phyloP scores from a whole-genome alignment of 371 early-diverging fungal species.

The Syncephalastrum monosporum region DNA sequence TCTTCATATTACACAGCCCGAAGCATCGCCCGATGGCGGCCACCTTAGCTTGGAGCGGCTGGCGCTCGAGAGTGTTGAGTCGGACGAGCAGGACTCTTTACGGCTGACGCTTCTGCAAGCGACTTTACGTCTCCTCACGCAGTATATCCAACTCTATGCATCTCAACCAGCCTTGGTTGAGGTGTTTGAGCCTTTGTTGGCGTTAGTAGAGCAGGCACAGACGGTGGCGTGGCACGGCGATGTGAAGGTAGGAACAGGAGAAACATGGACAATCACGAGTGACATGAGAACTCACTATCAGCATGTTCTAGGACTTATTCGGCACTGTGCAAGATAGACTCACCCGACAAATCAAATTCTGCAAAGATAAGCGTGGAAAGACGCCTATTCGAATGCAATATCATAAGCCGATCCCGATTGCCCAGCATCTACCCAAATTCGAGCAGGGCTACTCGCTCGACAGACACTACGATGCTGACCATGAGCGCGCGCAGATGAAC shows the following conservation, averaged over 20 bases:
- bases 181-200: conserved; percentile 52
- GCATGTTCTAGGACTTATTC: conserved; percentile 17
- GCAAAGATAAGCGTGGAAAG: conserved; percentile 54
- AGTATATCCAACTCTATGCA: conserved; percentile 54
- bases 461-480: conserved; percentile 78
- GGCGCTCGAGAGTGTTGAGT: conserved; percentile 20
- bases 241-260: conserved; percentile 24
- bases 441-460: conserved; percentile 82
- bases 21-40: conserved; percentile 6
- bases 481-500: conserved; percentile 68
- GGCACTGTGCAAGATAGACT: conserved; percentile 39
- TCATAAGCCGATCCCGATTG: conserved; percentile 87
- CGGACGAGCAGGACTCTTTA: conserved; percentile 13
- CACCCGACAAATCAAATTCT: conserved; percentile 54
- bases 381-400: conserved; percentile 81
- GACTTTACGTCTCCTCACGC: conserved; percentile 44
- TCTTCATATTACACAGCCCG: conserved; percentile 37
- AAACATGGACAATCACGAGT: background rate
- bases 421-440: conserved; percentile 88
- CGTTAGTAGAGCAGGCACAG: conserved; percentile 31
- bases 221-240: conserved; percentile 29
- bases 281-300: background rate
- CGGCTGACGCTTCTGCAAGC: conserved; percentile 39
- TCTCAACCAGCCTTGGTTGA: conserved; percentile 62
- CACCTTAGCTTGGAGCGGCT: conserved; percentile 24